phyloP scores from a whole-genome alignment of 257 asterid species.

The Anisodus tanguticus region DNA sequence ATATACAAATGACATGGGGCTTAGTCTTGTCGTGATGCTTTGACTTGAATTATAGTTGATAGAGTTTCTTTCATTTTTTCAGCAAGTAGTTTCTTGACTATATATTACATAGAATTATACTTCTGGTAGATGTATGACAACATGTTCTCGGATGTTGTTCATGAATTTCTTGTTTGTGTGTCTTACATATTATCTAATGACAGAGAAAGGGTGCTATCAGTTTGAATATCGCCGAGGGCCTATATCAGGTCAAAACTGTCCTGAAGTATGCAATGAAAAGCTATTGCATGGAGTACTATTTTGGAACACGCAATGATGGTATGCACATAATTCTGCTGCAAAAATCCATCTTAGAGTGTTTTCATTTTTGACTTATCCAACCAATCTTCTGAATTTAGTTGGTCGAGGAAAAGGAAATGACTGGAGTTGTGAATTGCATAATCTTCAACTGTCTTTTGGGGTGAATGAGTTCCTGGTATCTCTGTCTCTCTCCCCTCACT shows the following conservation, averaged over 20 bases:
- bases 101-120: conserved; percentile 14
- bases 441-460: conserved; percentile 84
- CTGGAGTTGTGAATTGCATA: conserved; percentile 74
- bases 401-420: conserved; percentile 62
- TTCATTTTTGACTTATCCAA: conserved; percentile 32
- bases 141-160: conserved; percentile 20
- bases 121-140: neutral
- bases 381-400: conserved; percentile 34
- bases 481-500: conserved; percentile 41
- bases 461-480: conserved; percentile 87
- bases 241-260: conserved; percentile 77
- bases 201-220: conserved; percentile 73
- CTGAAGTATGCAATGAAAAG: conserved; percentile 73
- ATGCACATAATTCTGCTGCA: conserved; percentile 34
- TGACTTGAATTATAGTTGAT: conserved; percentile 9
- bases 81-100: conserved; percentile 8
- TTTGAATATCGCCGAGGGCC: conserved; percentile 54
- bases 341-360: conserved; percentile 24
- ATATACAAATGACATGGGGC: neutral
- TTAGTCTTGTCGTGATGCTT: conserved; percentile 20
- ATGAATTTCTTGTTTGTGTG: neutral
- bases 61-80: neutral
- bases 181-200: conserved; percentile 35
- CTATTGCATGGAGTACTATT: conserved; percentile 85
- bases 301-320: conserved; percentile 58